Evolutionary conservation across 331 rosid species (phyloP).

Genomic region (Prunus yedoensis): DNA sequence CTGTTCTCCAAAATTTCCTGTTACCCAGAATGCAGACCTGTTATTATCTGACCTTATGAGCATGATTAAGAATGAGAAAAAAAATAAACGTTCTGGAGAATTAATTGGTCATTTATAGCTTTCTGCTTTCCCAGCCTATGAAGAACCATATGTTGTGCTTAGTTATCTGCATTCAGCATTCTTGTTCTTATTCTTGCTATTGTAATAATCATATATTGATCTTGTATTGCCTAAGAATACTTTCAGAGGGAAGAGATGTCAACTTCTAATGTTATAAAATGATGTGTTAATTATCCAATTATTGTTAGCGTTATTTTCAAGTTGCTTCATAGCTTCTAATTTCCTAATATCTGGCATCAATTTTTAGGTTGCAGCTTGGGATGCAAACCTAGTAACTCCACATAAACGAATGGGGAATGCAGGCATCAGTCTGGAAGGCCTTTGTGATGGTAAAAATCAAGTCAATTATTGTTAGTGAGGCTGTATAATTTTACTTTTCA

Average conservation of each 20-base stretch:
- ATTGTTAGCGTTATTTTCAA: neutral
- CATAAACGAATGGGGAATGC: constrained; percentile 98
- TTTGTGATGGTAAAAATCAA: constrained; percentile 80
- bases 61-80: neutral
- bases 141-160: neutral
- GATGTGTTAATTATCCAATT: neutral
- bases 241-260: neutral
- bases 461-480: constrained; percentile 4
- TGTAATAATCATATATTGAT: neutral
- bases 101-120: neutral
- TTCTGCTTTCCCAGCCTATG: neutral
- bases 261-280: neutral
- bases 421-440: constrained; percentile 57
- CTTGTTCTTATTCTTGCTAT: constrained; percentile 1
- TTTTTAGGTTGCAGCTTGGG: constrained; percentile 94
- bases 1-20: neutral
- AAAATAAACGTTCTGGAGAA: neutral
- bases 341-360: constrained; percentile 34
- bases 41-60: neutral
- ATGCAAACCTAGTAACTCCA: constrained; percentile 94
- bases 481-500: constrained; percentile 6
- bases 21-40: neutral
- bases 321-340: constrained; percentile 15
- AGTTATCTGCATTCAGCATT: neutral
- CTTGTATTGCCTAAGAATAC: neutral